These are phyloP conservation scores for Theobroma grandiflorum DNA, from an alignment of 441 rosid genomes.

Conservation along the genomic window DNA sequence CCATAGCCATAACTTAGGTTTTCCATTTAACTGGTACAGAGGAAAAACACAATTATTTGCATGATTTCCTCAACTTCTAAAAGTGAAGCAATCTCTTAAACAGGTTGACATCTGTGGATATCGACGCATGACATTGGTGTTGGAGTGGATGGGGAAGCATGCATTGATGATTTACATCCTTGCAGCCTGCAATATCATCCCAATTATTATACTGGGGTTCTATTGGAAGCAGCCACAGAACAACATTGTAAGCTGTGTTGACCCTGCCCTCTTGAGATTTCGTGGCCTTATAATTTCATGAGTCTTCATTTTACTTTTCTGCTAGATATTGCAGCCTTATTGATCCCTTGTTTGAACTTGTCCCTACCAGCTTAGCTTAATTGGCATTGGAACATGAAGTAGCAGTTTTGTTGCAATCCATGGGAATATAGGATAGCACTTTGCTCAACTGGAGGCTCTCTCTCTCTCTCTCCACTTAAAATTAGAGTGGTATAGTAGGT, in stretches of 20 bases:
- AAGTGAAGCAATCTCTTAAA: neutral
- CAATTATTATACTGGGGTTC: conserved; percentile 74
- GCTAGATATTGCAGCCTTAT: neutral
- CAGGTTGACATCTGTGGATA: conserved; percentile 77
- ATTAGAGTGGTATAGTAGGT: neutral
- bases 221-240: conserved; percentile 77
- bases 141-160: conserved; percentile 89
- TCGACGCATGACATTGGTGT: conserved; percentile 45
- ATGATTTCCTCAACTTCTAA: neutral
- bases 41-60: conserved; percentile 15
- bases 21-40: neutral
- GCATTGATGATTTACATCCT: conserved; percentile 69
- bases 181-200: conserved; percentile 70
- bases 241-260: conserved; percentile 58
- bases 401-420: conserved; percentile 1
- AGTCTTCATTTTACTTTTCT: neutral
- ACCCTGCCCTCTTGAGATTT: neutral
- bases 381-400: conserved; percentile 55
- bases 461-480: neutral
- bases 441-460: neutral
- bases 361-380: conserved; percentile 50
- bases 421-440: neutral
- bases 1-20: neutral
- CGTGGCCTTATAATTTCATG: neutral
- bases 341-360: neutral